phyloP scores from a whole-genome alignment of 1,284 basidiomycete species.

The Wallemia mellicola region DNA sequence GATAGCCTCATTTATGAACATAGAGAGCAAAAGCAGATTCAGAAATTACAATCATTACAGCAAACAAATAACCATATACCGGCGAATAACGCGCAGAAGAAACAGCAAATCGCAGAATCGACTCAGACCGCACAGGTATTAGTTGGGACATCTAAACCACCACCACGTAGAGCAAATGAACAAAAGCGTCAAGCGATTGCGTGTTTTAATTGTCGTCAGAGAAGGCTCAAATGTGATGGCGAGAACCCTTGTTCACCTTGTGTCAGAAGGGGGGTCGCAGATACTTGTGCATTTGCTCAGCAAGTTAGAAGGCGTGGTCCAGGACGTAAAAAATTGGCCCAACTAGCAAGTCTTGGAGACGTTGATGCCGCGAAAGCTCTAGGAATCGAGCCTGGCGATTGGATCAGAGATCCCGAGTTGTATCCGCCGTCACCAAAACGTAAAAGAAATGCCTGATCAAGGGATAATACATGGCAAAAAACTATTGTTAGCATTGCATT shows the following conservation, averaged over 20 bases:
- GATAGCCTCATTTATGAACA: not conserved
- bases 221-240: not conserved
- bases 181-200: not conserved
- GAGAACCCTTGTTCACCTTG: not conserved
- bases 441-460: not conserved
- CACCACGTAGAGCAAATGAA: not conserved
- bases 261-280: not conserved
- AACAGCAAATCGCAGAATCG: not conserved
- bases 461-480: too few relatives aligned
- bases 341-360: not conserved
- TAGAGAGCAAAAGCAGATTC: not conserved
- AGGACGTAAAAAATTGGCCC: not conserved
- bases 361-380: not conserved
- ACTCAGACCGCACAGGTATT: not conserved
- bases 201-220: not conserved
- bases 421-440: not conserved
- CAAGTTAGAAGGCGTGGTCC: not conserved
- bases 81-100: not conserved
- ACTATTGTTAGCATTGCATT: too few relatives aligned
- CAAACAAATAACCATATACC: not conserved
- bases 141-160: not conserved
- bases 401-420: not conserved
- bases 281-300: not conserved
- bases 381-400: not conserved
- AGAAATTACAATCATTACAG: too few relatives aligned